Evolutionary conservation across 202 grass and related monocot genomes (phyloP).

Genomic region (Alloteropsis angusta): DNA sequence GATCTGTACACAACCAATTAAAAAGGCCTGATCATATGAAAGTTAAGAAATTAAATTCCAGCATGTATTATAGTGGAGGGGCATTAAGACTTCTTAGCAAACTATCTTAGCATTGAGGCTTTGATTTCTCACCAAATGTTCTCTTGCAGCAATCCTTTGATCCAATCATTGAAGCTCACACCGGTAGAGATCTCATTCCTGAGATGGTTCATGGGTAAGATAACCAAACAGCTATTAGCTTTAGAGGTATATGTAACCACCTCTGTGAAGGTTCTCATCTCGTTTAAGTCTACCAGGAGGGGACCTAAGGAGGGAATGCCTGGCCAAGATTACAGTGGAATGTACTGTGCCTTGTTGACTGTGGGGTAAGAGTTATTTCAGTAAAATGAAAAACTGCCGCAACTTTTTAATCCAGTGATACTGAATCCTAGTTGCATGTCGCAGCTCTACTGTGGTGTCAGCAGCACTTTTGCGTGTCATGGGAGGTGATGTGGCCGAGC

Average conservation of each 20-base stretch:
- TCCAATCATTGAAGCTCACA: constrained; percentile 74
- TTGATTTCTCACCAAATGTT: constrained; percentile 2
- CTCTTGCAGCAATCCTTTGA: constrained; percentile 88
- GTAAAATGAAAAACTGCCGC: neutral
- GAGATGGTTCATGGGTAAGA: constrained; percentile 93
- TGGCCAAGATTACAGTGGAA: constrained; percentile 94
- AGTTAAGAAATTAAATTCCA: neutral
- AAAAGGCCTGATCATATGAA: neutral
- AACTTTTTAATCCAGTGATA: neutral
- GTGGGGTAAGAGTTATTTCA: constrained; percentile 48
- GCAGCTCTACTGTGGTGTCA: constrained; percentile 74
- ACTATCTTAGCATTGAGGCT: neutral
- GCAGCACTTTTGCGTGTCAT: constrained; percentile 81
- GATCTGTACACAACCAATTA: neutral
- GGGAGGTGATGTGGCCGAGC: constrained; percentile 77
- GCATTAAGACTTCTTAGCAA: neutral
- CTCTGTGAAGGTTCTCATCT: constrained; percentile 5
- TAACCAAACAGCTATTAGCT: neutral
- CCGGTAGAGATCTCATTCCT: constrained; percentile 75
- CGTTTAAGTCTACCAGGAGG: constrained; percentile 43
- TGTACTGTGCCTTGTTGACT: constrained; percentile 84
- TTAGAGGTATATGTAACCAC: neutral
- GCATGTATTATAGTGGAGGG: neutral
- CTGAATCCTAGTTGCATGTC: neutral
- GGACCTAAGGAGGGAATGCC: constrained; percentile 61